phyloP scores from a whole-genome alignment of 2,329 filamentous ascomycete species.

The Penicillium decumbens region DNA sequence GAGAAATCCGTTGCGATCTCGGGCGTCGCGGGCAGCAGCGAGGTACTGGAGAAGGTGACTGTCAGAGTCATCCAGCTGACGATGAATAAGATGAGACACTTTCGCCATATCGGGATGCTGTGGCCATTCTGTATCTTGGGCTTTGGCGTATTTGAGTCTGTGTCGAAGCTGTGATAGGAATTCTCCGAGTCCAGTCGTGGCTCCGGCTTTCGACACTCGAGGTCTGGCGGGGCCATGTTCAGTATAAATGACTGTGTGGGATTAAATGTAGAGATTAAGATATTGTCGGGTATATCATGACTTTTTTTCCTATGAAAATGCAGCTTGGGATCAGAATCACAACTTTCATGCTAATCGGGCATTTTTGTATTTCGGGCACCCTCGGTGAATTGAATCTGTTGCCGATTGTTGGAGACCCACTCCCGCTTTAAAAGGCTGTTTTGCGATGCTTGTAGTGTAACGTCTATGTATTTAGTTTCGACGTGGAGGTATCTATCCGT shows the following conservation, averaged over 20 bases:
- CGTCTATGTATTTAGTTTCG: too few relatives aligned
- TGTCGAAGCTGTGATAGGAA: slow-evolving; percentile 15
- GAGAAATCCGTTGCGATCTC: slow-evolving; percentile 40
- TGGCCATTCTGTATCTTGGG: slow-evolving; percentile 19
- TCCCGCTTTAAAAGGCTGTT: neutral
- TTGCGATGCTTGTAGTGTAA: neutral
- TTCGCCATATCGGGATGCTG: slow-evolving; percentile 34
- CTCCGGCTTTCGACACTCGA: slow-evolving; percentile 16
- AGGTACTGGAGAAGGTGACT: slow-evolving; percentile 43
- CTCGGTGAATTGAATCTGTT: slow-evolving; percentile 3
- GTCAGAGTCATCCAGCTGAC: slow-evolving; percentile 43
- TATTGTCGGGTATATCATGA: neutral
- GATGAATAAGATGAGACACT: slow-evolving; percentile 40
- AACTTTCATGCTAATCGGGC: neutral
- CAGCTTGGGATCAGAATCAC: neutral
- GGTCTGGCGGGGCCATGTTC: slow-evolving; percentile 12
- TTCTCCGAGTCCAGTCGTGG: neutral
- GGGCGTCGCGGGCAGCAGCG: slow-evolving; percentile 37
- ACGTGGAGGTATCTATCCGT: neutral
- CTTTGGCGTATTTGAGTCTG: slow-evolving; percentile 11
- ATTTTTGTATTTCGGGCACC: slow-evolving; percentile 2
- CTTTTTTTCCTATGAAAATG: neutral
- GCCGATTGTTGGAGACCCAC: slow-evolving; percentile 2
- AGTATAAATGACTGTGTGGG: neutral
- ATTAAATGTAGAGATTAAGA: neutral